phyloP scores from a whole-genome alignment of 176 grass and related monocot species.

The Oryza glaberrima region DNA sequence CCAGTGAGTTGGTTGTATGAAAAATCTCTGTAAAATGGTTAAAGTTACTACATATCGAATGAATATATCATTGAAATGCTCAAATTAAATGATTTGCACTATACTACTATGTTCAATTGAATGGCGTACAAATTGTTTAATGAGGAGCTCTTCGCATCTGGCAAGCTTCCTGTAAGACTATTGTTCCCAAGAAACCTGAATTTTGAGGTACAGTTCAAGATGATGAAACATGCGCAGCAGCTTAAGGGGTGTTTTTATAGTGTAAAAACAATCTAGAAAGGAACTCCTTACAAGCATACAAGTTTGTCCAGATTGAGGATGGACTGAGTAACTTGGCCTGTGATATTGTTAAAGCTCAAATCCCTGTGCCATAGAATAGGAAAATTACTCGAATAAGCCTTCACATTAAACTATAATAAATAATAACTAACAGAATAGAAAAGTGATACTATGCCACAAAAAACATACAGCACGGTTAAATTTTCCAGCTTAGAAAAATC shows the following conservation, averaged over 20 bases:
- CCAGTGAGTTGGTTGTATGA: conserved; percentile 90
- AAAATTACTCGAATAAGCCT: background rate
- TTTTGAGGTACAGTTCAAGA: background rate
- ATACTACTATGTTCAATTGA: background rate
- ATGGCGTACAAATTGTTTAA: conserved; percentile 67
- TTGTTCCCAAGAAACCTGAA: conserved; percentile 94
- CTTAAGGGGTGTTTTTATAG: background rate
- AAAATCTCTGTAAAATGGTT: conserved; percentile 68
- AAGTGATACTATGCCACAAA: background rate
- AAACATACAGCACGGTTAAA: conserved; percentile 57
- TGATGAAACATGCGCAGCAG: background rate
- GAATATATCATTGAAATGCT: background rate
- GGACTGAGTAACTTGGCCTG: conserved; percentile 69
- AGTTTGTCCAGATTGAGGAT: conserved; percentile 67
- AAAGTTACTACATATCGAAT: conserved; percentile 16
- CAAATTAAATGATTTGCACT: background rate
- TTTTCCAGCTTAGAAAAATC: conserved; percentile 55
- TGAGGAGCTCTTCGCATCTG: conserved; percentile 49
- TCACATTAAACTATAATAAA: background rate
- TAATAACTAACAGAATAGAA: background rate
- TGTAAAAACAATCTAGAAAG: background rate
- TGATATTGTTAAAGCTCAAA: conserved; percentile 94
- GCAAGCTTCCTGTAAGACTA: conserved; percentile 71
- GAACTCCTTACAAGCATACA: conserved; percentile 55
- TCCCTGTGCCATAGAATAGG: conserved; percentile 47